Evolutionary conservation across 768 basidiomycete species (phyloP).

Genomic region (Infundibulicybe gibba): DNA sequence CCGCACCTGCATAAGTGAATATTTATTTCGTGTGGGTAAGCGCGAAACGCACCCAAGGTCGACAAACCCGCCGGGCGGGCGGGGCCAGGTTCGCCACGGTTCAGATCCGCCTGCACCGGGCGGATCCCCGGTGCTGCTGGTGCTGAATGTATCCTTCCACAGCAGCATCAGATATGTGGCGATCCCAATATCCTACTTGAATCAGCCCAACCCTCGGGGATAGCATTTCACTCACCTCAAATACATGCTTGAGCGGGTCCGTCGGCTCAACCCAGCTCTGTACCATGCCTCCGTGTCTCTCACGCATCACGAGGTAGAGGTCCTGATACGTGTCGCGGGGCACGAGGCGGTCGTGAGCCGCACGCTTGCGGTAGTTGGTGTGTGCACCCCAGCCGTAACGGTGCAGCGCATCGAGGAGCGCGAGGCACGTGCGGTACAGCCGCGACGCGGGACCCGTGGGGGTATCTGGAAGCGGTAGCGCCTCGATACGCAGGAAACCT

Average conservation of each 20-base stretch:
- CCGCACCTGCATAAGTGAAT: slow-evolving; percentile 59
- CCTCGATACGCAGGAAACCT: slow-evolving; percentile 51
- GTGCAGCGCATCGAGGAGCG: slow-evolving; percentile 78
- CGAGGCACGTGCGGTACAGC: slow-evolving; percentile 76
- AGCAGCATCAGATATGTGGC: slow-evolving; percentile 90
- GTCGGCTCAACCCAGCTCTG: slow-evolving; percentile 77
- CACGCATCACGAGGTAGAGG: slow-evolving; percentile 82
- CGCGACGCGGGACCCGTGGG: slow-evolving; percentile 54
- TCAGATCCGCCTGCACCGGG: slow-evolving; percentile 13
- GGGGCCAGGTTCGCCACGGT: slow-evolving; percentile 73
- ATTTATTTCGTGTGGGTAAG: neutral
- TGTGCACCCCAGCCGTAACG: slow-evolving; percentile 87
- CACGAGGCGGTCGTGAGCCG: slow-evolving; percentile 78
- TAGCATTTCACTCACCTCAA: slow-evolving; percentile 51
- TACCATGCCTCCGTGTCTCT: slow-evolving; percentile 75
- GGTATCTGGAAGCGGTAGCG: slow-evolving; percentile 44
- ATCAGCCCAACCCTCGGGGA: neutral
- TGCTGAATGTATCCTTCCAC: slow-evolving; percentile 72
- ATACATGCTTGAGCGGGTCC: slow-evolving; percentile 88
- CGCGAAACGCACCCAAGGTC: slow-evolving; percentile 69
- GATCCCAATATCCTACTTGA: slow-evolving; percentile 82
- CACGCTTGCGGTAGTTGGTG: slow-evolving; percentile 83
- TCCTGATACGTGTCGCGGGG: slow-evolving; percentile 83
- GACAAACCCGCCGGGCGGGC: slow-evolving; percentile 81
- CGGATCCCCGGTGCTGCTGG: slow-evolving; percentile 2